phyloP scores from a whole-genome alignment of 768 basidiomycete species.

The Pleurotus djamor region DNA sequence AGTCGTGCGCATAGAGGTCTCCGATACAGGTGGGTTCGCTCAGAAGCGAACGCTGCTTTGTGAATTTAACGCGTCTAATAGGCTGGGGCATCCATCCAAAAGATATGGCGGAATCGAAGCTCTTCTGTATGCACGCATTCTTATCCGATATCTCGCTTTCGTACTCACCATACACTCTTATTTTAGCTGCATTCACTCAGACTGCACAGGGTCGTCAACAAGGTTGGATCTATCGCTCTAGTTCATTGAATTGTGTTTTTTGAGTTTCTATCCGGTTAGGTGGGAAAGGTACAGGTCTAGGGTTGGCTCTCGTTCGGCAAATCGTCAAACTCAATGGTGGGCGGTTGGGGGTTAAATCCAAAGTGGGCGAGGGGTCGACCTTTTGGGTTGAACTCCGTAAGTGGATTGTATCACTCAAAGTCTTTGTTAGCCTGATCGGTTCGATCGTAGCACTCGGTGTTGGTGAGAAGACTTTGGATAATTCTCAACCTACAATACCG shows the following conservation, averaged over 20 bases:
- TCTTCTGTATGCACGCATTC: conserved; percentile 44
- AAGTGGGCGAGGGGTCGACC: conserved; percentile 58
- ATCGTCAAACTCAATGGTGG: conserved; percentile 59
- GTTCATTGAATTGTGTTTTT: background rate
- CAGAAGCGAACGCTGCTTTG: background rate
- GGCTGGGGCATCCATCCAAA: conserved; percentile 57
- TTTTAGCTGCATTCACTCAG: conserved; percentile 53
- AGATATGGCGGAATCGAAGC: conserved; percentile 57
- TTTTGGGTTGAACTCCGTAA: conserved; percentile 67
- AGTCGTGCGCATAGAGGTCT: conserved; percentile 66
- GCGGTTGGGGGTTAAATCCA: conserved; percentile 44
- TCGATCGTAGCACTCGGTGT: conserved; percentile 11
- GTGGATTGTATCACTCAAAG: conserved; percentile 14
- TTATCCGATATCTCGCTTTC: background rate
- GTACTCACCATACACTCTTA: background rate
- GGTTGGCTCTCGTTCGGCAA: conserved; percentile 54
- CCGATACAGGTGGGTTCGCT: conserved; percentile 41
- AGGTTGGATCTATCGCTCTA: conserved; percentile 9
- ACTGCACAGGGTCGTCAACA: conserved; percentile 50
- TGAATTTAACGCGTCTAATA: background rate
- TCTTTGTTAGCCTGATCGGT: background rate
- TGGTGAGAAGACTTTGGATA: conserved; percentile 10
- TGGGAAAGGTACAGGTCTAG: conserved; percentile 51
- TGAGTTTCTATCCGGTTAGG: conserved; percentile 11
- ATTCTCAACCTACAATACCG: background rate